Percentiles rank a stretch among this genome's conserved stretches.
Evolutionary conservation across 441 rosid genomes (phyloP).

Genomic region (Eruca vesicaria): DNA sequence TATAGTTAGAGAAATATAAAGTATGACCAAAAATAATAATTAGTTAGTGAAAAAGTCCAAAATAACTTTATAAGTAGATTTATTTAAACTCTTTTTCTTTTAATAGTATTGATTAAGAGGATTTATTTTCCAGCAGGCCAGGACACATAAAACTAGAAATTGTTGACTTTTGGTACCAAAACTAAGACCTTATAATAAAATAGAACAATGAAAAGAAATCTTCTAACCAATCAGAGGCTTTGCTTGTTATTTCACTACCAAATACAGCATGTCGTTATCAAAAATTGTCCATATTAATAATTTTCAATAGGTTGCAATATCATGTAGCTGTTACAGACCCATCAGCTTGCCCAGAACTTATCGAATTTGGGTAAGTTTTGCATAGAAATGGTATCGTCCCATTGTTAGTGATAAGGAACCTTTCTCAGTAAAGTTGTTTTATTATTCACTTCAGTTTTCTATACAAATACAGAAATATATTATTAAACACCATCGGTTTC

Average conservation of each 20-base stretch:
- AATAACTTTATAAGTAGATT: too few relatives aligned
- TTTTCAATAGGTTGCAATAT: conserved; percentile 35
- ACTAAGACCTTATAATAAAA: conserved; percentile 4
- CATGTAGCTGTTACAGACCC: conserved; percentile 38
- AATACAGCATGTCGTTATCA: conserved; percentile 29
- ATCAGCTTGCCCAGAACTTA: conserved; percentile 35
- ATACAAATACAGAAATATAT: conserved; percentile 15
- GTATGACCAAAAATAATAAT: too few relatives aligned
- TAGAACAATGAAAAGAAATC: conserved; percentile 13
- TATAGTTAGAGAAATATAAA: too few relatives aligned
- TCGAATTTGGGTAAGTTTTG: conserved; percentile 30
- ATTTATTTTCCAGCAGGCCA: too few relatives aligned
- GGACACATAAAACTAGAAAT: background rate
- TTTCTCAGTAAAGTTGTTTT: conserved; percentile 37
- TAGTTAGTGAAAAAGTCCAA: too few relatives aligned
- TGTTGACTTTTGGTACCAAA: conserved; percentile 30
- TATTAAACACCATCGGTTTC: conserved; percentile 10
- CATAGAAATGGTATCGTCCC: conserved; percentile 40
- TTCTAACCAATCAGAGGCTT: conserved; percentile 25
- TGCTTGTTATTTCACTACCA: conserved; percentile 16
- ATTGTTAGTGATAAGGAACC: conserved; percentile 39
- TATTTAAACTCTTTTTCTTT: too few relatives aligned
- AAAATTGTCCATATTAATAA: conserved; percentile 37
- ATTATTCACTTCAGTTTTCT: conserved; percentile 24
- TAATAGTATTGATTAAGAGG: too few relatives aligned